phyloP scores from a whole-genome alignment of 2,329 filamentous ascomycete genomes.

The Helicocarpus griseus region DNA sequence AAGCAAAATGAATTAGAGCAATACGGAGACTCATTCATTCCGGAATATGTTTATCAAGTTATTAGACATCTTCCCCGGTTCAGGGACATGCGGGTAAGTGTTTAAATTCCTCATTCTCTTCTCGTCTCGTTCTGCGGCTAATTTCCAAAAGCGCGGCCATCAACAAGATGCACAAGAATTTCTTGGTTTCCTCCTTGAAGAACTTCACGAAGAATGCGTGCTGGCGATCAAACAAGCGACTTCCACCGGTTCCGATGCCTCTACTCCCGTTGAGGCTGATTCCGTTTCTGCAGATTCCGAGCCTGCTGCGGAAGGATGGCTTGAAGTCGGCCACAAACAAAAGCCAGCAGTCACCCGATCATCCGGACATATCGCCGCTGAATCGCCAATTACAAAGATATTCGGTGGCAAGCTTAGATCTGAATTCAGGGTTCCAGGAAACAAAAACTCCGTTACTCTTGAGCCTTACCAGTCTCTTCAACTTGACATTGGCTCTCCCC shows the following conservation, averaged over 20 bases:
- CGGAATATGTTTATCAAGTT: constrained; percentile 90
- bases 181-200: constrained; percentile 81
- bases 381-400: constrained; percentile 84
- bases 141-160: constrained; percentile 60
- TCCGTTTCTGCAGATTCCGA: constrained; percentile 22
- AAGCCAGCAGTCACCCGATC: constrained; percentile 77
- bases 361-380: constrained; percentile 60
- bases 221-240: constrained; percentile 56
- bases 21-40: constrained; percentile 83
- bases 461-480: constrained; percentile 93
- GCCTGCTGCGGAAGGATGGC: constrained; percentile 60
- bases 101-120: neutral
- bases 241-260: constrained; percentile 33
- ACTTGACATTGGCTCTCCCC: constrained; percentile 79
- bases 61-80: constrained; percentile 82
- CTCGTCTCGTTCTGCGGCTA: constrained; percentile 9
- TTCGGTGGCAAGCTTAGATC: constrained; percentile 88
- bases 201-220: constrained; percentile 84
- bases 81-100: constrained; percentile 74
- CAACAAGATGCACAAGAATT: constrained; percentile 99
- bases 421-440: constrained; percentile 74
- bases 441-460: constrained; percentile 82
- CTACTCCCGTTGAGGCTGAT: constrained; percentile 37
- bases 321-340: constrained; percentile 89
- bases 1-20: constrained; percentile 79